Conservation (phyloP, 148 eudicot species). For the Chenopodium berlandieri region DNA sequence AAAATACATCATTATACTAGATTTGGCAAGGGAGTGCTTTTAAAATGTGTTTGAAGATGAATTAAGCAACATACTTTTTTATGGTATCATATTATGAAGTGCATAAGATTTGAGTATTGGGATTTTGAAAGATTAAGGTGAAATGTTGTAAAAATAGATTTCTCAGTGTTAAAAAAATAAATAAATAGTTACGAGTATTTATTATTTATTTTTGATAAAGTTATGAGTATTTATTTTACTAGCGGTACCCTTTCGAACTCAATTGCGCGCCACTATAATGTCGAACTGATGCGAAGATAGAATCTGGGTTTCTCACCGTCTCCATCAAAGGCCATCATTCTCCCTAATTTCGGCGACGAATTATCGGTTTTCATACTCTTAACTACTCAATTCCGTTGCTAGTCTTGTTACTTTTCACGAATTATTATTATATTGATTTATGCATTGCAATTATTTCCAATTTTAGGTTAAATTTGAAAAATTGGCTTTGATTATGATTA, state of each 20-base stretch:
- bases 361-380: neutral
- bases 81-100: too few species aligned
- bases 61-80: too few species aligned
- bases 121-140: too few species aligned
- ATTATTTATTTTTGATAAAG: too few species aligned
- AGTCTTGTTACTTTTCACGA: too few species aligned
- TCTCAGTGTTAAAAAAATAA: too few species aligned
- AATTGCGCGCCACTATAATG: constrained; percentile 13
- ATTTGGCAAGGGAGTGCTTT: too few species aligned
- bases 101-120: too few species aligned
- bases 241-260: neutral
- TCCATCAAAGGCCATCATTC: neutral
- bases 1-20: too few species aligned
- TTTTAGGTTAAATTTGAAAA: neutral
- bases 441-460: neutral
- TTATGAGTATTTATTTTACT: neutral
- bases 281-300: neutral
- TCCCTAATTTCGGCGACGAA: neutral
- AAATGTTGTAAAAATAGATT: too few species aligned
- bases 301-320: neutral
- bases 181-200: too few species aligned
- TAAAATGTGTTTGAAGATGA: too few species aligned
- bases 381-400: neutral
- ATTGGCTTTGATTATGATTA: neutral
- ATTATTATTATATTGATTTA: neutral